phyloP scores from a whole-genome alignment of 345 rosid genomes.

The Corchorus olitorius region DNA sequence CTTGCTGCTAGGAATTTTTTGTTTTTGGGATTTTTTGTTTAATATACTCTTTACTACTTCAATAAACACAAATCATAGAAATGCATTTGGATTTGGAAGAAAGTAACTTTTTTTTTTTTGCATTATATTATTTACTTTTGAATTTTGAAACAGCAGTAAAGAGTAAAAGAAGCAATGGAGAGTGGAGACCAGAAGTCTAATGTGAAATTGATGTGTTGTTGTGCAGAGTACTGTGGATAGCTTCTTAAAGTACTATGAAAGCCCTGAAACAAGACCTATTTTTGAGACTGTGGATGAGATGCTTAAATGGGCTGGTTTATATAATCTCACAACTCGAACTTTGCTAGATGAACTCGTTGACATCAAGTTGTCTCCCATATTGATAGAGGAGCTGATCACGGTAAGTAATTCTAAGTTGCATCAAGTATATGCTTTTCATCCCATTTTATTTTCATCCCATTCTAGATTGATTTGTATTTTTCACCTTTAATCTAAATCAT shows the following conservation, averaged over 20 bases:
- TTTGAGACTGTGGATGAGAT: slow-evolving; percentile 82
- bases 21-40: background rate
- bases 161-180: background rate
- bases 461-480: background rate
- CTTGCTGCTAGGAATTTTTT: background rate
- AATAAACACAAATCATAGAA: no score
- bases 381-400: slow-evolving; percentile 71
- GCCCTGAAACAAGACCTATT: slow-evolving; percentile 61
- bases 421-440: background rate
- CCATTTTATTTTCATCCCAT: background rate
- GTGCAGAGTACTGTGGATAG: slow-evolving; percentile 54
- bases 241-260: slow-evolving; percentile 79
- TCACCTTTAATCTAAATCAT: background rate
- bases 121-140: background rate
- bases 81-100: background rate
- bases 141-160: background rate
- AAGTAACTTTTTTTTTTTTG: background rate
- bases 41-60: no score
- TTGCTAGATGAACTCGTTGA: slow-evolving; percentile 58
- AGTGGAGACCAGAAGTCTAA: background rate
- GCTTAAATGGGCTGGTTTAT: slow-evolving; percentile 89
- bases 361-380: slow-evolving; percentile 50
- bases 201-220: background rate
- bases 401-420: slow-evolving; percentile 42
- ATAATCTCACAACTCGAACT: slow-evolving; percentile 62